Base-by-base conservation (phyloP, 2,329 filamentous ascomycete genomes). In the Verticillium longisporum region DNA sequence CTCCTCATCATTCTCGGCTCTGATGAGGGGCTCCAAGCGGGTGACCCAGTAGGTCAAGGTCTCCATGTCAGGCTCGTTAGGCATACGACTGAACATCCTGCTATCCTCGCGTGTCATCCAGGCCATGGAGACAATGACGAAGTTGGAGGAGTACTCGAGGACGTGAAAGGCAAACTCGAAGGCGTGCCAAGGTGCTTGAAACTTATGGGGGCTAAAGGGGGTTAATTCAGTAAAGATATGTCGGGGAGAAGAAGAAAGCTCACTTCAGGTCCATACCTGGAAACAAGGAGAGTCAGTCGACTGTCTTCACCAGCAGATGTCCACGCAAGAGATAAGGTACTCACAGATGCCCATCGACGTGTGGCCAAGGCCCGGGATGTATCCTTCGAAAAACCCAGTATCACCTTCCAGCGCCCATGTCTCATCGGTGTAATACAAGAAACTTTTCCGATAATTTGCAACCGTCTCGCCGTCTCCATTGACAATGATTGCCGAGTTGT, bases 11-110 rank as follows among this genome's bases (percentile, higher is more conserved):
- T 63, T 74, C 1, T 85, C 78, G 0, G 74, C 69, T 10, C 80
- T 76, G 34, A 88, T 84, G 0, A 88, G 60, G 0, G 90, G 90
- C 60, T 89, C 86, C 3, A 94, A 78, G 0, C 91, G 81, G 18
- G 84, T 82, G 0, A 91, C 77, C 91, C 90, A 94, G 67, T 94
- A 94, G 0, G 84, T 83, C 7, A 94, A 70, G 0, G 89, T 92
- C 31, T 90, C 85, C 74, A 90, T 81, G 65, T 93, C 90, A 0
- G 89, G 88, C 57, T 86, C 83, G 1, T 80, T 70, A 0, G 83
- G 83, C 65, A 65, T 76, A 33, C 66, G 78, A 62, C 68, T 84
- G 69, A 77, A 86, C 7, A 62, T 61, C 18, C 68, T 77, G 1
- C 73, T 78, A 67, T 78, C 81, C 63, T 78, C 85, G 60, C 71